Evolutionary conservation across 2,329 filamentous ascomycete genomes (phyloP).

Genomic region (Calycina herbarum): DNA sequence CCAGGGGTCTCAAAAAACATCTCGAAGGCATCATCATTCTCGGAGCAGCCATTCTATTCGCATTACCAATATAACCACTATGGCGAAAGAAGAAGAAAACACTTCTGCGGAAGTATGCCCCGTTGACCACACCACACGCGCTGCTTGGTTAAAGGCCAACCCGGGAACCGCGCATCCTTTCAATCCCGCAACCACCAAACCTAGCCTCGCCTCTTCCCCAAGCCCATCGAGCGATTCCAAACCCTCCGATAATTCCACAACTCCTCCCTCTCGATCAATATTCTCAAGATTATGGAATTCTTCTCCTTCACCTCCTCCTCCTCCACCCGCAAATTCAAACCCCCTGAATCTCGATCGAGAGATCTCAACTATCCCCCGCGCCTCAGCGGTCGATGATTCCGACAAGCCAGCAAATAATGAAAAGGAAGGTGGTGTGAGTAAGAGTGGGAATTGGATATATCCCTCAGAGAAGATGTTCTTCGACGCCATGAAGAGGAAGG

Average conservation of each 20-base stretch:
- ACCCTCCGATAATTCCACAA: constrained; percentile 42
- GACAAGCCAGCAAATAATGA: constrained; percentile 70
- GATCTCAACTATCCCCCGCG: constrained; percentile 76
- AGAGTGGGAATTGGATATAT: constrained; percentile 92
- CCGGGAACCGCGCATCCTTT: constrained; percentile 31
- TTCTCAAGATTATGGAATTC: constrained; percentile 27
- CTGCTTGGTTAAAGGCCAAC: constrained; percentile 70
- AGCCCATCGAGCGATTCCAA: constrained; percentile 33
- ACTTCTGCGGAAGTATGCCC: constrained; percentile 62
- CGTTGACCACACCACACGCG: constrained; percentile 85
- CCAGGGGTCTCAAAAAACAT: constrained; percentile 19
- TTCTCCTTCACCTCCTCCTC: constrained; percentile 12
- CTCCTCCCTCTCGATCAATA: constrained; percentile 30
- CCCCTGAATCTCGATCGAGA: constrained; percentile 66
- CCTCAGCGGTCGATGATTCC: constrained; percentile 43
- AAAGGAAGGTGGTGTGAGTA: constrained; percentile 68
- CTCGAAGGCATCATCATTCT: constrained; percentile 19
- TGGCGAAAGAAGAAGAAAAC: constrained; percentile 31
- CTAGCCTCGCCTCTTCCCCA: constrained; percentile 26
- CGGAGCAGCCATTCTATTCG: not conserved
- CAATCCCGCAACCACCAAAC: constrained; percentile 32
- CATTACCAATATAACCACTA: constrained; percentile 17
- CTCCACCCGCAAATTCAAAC: constrained; percentile 11
- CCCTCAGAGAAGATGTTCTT: constrained; percentile 98
- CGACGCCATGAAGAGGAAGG: constrained; percentile 91